Percentiles rank a stretch among this genome's conserved stretches.
Conservation (phyloP, 352 stramenopile genomes). For the Phytopythium aichiense region DNA sequence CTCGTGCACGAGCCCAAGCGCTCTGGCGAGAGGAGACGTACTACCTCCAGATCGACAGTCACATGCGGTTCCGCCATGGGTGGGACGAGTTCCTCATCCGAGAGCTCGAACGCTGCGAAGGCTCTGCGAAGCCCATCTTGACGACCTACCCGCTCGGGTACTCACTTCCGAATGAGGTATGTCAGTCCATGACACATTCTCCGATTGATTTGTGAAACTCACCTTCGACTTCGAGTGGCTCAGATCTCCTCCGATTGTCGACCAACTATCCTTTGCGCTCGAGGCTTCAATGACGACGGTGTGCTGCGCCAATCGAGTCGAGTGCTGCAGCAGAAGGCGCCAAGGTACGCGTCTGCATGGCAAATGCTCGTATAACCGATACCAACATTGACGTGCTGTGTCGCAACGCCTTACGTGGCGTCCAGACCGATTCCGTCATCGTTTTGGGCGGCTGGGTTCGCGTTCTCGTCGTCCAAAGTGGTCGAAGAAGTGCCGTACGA, state of each 20-base stretch:
- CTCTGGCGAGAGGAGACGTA: constrained; percentile 85
- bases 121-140: constrained; percentile 68
- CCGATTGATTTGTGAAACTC: neutral
- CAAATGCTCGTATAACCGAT: neutral
- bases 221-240: neutral
- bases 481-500: constrained; percentile 86
- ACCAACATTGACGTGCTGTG: neutral
- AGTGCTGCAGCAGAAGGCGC: constrained; percentile 29
- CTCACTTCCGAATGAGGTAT: constrained; percentile 66
- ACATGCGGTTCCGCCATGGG: constrained; percentile 83
- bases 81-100: constrained; percentile 92
- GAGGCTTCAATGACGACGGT: constrained; percentile 41
- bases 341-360: constrained; percentile 14
- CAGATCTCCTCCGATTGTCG: constrained; percentile 44
- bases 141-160: constrained; percentile 94
- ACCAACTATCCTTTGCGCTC: constrained; percentile 61
- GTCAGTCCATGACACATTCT: constrained; percentile 6
- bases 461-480: constrained; percentile 49
- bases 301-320: constrained; percentile 63
- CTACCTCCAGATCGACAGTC: constrained; percentile 94
- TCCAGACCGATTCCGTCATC: constrained; percentile 50
- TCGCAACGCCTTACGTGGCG: constrained; percentile 1
- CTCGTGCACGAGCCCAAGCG: constrained; percentile 70
- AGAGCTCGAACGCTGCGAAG: constrained; percentile 44
- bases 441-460: constrained; percentile 76